Evolutionary conservation across 169 alveolate species (phyloP).

Genomic region (Cryptosporidium canis): DNA sequence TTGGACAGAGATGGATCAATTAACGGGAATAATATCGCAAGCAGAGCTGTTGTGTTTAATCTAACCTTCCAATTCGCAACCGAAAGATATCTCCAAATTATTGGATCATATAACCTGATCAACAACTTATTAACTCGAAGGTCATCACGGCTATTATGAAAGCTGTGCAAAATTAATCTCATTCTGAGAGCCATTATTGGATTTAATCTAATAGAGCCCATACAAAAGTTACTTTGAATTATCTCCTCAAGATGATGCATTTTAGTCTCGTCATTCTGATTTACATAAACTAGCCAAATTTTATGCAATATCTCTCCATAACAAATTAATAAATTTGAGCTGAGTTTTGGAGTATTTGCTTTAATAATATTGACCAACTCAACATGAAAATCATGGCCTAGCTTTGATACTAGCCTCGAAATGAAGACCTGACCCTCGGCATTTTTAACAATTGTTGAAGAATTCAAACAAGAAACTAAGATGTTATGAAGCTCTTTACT

Average conservation of each 20-base stretch:
- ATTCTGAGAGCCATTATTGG: constrained; percentile 46
- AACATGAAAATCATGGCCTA: not conserved
- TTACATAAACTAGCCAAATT: constrained; percentile 26
- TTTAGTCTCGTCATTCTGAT: not conserved
- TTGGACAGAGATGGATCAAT: constrained; percentile 33
- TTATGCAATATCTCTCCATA: constrained; percentile 31
- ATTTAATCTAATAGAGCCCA: constrained; percentile 29
- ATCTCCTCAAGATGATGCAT: constrained; percentile 25
- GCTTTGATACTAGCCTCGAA: constrained; percentile 11
- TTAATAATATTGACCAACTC: not conserved
- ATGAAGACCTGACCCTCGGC: constrained; percentile 45
- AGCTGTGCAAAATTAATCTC: constrained; percentile 40
- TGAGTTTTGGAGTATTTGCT: not conserved
- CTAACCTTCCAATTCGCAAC: constrained; percentile 71
- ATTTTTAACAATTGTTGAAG: constrained; percentile 45
- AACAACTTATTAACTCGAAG: constrained; percentile 14
- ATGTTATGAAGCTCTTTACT: not conserved
- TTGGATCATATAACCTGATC: constrained; percentile 56
- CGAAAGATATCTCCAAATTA: constrained; percentile 62
- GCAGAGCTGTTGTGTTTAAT: constrained; percentile 47
- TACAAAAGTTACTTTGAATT: constrained; percentile 30
- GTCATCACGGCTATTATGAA: constrained; percentile 54
- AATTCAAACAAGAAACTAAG: not conserved
- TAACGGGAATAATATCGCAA: constrained; percentile 59
- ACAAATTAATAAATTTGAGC: not conserved